Conservation (phyloP, 2,329 filamentous ascomycete genomes). For the Botryotinia globosa region DNA sequence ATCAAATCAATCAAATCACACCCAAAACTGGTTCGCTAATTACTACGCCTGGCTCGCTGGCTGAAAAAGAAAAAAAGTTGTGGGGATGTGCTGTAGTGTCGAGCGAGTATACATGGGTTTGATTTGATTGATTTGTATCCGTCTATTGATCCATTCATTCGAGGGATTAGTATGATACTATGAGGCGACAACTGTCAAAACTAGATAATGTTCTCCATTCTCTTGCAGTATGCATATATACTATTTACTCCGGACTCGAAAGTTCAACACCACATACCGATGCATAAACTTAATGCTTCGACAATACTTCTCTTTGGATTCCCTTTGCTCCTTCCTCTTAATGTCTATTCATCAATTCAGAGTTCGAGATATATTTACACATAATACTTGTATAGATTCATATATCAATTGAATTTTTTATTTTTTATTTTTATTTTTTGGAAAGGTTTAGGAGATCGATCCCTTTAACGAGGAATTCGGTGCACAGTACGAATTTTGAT, state of each 20-base stretch:
- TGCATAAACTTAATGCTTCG: constrained; percentile 10
- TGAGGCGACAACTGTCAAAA: constrained; percentile 18
- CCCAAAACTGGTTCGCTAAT: neutral
- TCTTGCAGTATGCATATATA: constrained; percentile 9
- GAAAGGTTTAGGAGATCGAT: neutral
- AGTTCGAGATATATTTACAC: neutral
- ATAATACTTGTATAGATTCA: neutral
- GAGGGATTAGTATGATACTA: constrained; percentile 13
- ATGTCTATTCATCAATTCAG: neutral
- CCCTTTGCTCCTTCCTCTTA: neutral
- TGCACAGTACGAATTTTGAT: neutral
- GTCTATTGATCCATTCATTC: constrained; percentile 3
- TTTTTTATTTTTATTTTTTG: too few relatives aligned
- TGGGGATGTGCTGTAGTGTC: neutral
- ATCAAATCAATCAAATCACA: neutral
- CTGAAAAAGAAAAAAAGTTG: constrained; percentile 11
- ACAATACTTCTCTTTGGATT: neutral
- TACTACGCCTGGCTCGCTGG: neutral
- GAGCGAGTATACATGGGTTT: neutral
- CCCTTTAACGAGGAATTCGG: neutral
- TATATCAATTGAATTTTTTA: neutral
- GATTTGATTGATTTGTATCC: neutral
- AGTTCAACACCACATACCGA: neutral
- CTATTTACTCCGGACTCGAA: neutral
- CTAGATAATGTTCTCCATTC: constrained; percentile 10